These are phyloP conservation scores for Phialophora macrospora DNA, from an alignment of 2,329 filamentous ascomycete species.

Conservation along the genomic window DNA sequence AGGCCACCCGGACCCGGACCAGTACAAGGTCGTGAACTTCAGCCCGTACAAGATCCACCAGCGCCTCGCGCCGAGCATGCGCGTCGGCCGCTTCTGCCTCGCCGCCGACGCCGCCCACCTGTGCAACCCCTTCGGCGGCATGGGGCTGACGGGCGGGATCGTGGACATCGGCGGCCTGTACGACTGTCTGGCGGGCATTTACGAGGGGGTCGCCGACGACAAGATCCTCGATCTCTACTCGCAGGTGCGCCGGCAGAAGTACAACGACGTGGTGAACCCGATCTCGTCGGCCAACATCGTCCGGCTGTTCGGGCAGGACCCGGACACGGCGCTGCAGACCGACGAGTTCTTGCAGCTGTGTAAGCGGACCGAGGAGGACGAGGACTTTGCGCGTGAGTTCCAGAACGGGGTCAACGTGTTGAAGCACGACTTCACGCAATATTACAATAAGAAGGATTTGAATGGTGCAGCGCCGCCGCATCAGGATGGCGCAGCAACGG, in stretches of 20 bases:
- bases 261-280: slow-evolving; percentile 47
- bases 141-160: slow-evolving; percentile 68
- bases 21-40: slow-evolving; percentile 63
- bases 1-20: slow-evolving; percentile 61
- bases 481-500: not conserved
- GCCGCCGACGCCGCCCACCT: slow-evolving; percentile 66
- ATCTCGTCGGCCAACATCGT: slow-evolving; percentile 51
- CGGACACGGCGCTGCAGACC: slow-evolving; percentile 45
- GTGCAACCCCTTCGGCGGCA: slow-evolving; percentile 57
- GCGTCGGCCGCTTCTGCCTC: slow-evolving; percentile 61
- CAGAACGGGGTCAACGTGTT: slow-evolving; percentile 20
- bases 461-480: not conserved
- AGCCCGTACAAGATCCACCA: slow-evolving; percentile 68
- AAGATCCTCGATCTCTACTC: slow-evolving; percentile 52
- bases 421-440: slow-evolving; percentile 34
- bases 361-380: slow-evolving; percentile 43
- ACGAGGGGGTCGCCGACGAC: slow-evolving; percentile 47
- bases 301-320: slow-evolving; percentile 45
- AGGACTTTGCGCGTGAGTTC: slow-evolving; percentile 34
- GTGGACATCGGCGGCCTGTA: slow-evolving; percentile 67
- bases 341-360: slow-evolving; percentile 47
- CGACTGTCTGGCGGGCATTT: slow-evolving; percentile 60
- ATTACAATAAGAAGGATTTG: slow-evolving; percentile 21
- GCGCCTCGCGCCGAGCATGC: slow-evolving; percentile 61
- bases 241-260: slow-evolving; percentile 49